Evolutionary conservation across 805 yeast species (phyloP).

Genomic region (Yarrowia bubula): DNA sequence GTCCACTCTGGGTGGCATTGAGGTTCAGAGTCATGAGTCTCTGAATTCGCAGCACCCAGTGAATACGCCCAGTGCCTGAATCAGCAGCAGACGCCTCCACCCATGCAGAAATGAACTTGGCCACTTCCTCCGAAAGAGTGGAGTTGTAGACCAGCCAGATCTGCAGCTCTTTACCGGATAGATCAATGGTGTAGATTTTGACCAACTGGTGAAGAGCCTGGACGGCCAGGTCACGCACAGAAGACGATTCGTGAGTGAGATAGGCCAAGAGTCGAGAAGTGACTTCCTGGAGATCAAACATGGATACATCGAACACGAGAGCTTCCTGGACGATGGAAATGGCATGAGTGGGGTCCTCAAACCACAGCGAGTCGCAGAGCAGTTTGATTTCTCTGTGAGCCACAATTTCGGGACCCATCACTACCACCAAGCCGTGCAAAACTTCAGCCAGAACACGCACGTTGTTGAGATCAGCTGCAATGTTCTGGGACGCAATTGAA

Average conservation of each 20-base stretch:
- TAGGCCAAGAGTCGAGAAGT: constrained; percentile 31
- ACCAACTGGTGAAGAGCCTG: constrained; percentile 59
- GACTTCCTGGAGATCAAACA: constrained; percentile 38
- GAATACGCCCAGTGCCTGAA: constrained; percentile 10
- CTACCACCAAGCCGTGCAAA: constrained; percentile 14
- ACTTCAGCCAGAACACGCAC: constrained; percentile 12
- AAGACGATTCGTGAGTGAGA: constrained; percentile 26
- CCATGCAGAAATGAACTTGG: constrained; percentile 57
- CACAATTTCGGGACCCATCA: constrained; percentile 20
- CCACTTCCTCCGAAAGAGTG: constrained; percentile 45
- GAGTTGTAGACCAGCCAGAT: constrained; percentile 61
- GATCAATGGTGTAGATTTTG: constrained; percentile 50
- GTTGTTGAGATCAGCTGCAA: constrained; percentile 20
- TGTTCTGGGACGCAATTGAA: constrained; percentile 42
- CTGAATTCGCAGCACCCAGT: constrained; percentile 60
- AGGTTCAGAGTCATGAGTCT: constrained; percentile 29
- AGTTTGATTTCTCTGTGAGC: constrained; percentile 7
- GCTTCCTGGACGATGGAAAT: constrained; percentile 43
- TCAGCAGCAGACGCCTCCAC: constrained; percentile 46
- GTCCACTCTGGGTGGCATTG: constrained; percentile 38
- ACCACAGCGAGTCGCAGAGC: constrained; percentile 15
- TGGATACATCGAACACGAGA: constrained; percentile 46
- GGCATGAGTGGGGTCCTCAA: constrained; percentile 14
- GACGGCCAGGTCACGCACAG: constrained; percentile 45
- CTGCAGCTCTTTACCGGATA: constrained; percentile 44